Conservation (phyloP, 257 asterid species). For the Solanum gandarillasii region DNA sequence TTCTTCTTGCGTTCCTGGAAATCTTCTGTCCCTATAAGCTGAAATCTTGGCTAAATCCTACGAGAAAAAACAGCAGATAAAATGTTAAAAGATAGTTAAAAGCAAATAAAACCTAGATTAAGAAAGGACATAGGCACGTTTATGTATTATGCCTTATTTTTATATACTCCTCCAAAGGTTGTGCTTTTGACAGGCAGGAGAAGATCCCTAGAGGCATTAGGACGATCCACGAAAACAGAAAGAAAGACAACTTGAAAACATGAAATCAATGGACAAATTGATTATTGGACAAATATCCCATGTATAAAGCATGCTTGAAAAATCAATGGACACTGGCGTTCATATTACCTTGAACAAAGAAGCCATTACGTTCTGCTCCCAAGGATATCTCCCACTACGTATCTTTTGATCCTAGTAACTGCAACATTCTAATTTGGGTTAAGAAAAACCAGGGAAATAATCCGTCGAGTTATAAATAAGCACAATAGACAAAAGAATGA, state of each 20-base stretch:
- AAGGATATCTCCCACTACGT: not conserved
- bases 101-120: not conserved
- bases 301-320: not conserved
- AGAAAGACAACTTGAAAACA: not conserved
- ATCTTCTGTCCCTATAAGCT: constrained; percentile 88
- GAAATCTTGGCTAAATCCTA: constrained; percentile 86
- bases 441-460: not conserved
- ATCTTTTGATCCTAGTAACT: not conserved
- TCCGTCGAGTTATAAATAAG: not conserved
- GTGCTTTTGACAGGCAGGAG: not conserved
- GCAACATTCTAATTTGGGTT: not conserved
- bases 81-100: not conserved
- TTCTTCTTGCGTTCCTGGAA: constrained; percentile 84
- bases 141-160: not conserved
- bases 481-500: not conserved
- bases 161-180: not conserved
- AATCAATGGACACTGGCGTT: not conserved
- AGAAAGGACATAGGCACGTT: not conserved
- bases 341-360: constrained; percentile 29
- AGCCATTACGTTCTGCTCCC: constrained; percentile 9
- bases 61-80: not conserved
- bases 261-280: not conserved
- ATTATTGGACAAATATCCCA: not conserved
- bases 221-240: not conserved
- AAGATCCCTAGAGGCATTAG: not conserved